Percentiles rank a stretch among this genome's conserved stretches.
phyloP scores from a whole-genome alignment of 306 rosid genomes.

The Trifolium fragiferum region DNA sequence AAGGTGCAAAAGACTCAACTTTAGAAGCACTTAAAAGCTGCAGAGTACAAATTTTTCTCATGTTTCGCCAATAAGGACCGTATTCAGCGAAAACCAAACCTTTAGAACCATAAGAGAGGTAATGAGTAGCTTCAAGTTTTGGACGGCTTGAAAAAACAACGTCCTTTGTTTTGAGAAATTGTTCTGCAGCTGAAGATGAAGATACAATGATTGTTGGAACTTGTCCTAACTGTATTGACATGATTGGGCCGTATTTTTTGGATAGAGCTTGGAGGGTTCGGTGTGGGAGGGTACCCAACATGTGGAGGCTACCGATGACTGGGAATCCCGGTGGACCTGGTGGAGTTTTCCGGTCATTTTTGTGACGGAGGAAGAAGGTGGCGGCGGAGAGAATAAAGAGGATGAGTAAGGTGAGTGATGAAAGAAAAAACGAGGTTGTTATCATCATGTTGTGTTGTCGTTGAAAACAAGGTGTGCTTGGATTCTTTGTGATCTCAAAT shows the following conservation, averaged over 20 bases:
- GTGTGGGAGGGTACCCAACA: constrained; percentile 45
- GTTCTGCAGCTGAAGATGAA: constrained; percentile 48
- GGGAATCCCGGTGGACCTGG: constrained; percentile 51
- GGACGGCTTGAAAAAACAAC: constrained; percentile 21
- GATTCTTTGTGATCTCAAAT: too few relatives aligned
- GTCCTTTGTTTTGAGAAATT: constrained; percentile 53
- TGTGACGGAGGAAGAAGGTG: background rate
- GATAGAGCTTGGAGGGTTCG: constrained; percentile 33
- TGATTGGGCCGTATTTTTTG: constrained; percentile 45
- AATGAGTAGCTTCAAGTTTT: background rate
- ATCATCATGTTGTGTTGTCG: background rate
- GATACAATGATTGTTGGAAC: constrained; percentile 41
- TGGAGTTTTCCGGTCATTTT: constrained; percentile 24
- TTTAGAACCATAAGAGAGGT: constrained; percentile 29
- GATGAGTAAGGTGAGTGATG: background rate
- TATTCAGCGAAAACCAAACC: constrained; percentile 33
- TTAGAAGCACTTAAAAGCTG: constrained; percentile 41
- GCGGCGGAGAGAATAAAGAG: background rate
- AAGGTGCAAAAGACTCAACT: constrained; percentile 25
- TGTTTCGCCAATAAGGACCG: constrained; percentile 48
- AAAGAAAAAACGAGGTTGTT: too few relatives aligned
- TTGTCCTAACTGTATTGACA: constrained; percentile 41
- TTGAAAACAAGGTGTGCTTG: background rate
- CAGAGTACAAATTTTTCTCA: constrained; percentile 41
- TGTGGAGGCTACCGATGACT: constrained; percentile 47